These are phyloP conservation scores for Penicillium canescens DNA, from an alignment of 495 filamentous ascomycete genomes.

Conservation along the genomic window DNA sequence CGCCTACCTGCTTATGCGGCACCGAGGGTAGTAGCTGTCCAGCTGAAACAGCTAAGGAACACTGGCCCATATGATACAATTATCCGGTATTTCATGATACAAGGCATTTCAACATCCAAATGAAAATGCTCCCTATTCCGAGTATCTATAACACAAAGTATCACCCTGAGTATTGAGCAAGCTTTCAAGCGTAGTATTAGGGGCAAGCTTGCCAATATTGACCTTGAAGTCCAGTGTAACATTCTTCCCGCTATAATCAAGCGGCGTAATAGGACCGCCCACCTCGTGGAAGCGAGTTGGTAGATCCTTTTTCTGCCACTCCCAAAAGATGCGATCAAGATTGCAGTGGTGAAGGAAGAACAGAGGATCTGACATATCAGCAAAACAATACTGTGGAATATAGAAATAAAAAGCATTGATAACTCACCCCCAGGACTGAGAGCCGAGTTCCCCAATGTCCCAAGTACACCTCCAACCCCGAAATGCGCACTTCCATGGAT, in stretches of 20 bases:
- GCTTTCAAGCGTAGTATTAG: slow-evolving; percentile 13
- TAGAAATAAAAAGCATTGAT: not conserved
- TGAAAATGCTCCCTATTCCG: not conserved
- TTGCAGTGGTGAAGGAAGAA: slow-evolving; percentile 57
- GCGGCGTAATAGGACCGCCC: slow-evolving; percentile 15
- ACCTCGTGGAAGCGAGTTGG: slow-evolving; percentile 17
- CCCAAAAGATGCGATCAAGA: slow-evolving; percentile 55
- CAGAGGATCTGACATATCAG: slow-evolving; percentile 40
- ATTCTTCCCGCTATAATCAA: slow-evolving; percentile 20
- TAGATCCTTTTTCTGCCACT: slow-evolving; percentile 51
- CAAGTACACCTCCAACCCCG: slow-evolving; percentile 19
- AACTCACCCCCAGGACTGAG: slow-evolving; percentile 20
- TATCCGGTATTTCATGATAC: too few species aligned
- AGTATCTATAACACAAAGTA: slow-evolving; percentile 18
- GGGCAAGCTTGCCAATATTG: slow-evolving; percentile 17
- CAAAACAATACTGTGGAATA: not conserved
- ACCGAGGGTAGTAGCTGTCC: too few species aligned
- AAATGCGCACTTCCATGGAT: slow-evolving; percentile 22
- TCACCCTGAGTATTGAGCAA: slow-evolving; percentile 12
- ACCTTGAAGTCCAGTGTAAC: slow-evolving; percentile 20
- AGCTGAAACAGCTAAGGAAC: too few species aligned
- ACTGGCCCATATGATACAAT: too few species aligned
- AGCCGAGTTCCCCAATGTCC: slow-evolving; percentile 17
- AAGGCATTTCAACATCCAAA: too few species aligned
- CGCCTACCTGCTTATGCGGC: too few species aligned